Evolutionary conservation across 805 yeast species (phyloP), one percentile per base, ranked within the genome.

Genomic region (Lipomyces orientalis): DNA sequence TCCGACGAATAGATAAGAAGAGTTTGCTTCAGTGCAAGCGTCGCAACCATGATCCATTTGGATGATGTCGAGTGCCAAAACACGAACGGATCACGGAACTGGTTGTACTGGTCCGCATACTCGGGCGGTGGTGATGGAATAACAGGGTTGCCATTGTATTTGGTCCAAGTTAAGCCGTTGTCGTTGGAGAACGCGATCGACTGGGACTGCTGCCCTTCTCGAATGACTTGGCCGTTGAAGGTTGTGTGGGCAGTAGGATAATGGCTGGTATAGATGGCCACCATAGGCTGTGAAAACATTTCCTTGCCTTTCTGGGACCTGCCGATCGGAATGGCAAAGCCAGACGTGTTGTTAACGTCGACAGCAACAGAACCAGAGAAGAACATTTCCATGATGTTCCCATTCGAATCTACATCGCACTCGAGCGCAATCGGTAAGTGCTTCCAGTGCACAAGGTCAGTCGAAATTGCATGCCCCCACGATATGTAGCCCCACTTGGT

Each of bases 261-360:
- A 16, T 12, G 2, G n/a, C 49, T 39, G 49, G 49, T 39, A 58
- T 25, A 25, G 29, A 25, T 25, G 29, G 29, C 29, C 29, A 25
- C 29, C 29, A 25, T 25, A 25, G 29, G 31, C 4, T 25, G 61
- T 4, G 19, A 14, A 3, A 19, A 14, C 3, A 51, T 37, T 10
- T 31, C 54, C 31, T 58, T 16, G 10, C 35, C 25, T 58, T 58
- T 19, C 33, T 16, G 49, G 49, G 12, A 2, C 54, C 7, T 29
- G 31, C n/a, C n/a, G 19, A 2, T 58, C 37, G 61, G 14, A 14
- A 12, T 35, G 35, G 54, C 61, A 31, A 79, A 73, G 2, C 81
- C 81, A 7, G 80, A 76, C 7, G 83, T 80, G 69, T 80, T 80
- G 66, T 79, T 75, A 62, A 59, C 60, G 64, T 81, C 83, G 49